Conservation (phyloP, 345 rosid genomes). For the Rhodomyrtus tomentosa region DNA sequence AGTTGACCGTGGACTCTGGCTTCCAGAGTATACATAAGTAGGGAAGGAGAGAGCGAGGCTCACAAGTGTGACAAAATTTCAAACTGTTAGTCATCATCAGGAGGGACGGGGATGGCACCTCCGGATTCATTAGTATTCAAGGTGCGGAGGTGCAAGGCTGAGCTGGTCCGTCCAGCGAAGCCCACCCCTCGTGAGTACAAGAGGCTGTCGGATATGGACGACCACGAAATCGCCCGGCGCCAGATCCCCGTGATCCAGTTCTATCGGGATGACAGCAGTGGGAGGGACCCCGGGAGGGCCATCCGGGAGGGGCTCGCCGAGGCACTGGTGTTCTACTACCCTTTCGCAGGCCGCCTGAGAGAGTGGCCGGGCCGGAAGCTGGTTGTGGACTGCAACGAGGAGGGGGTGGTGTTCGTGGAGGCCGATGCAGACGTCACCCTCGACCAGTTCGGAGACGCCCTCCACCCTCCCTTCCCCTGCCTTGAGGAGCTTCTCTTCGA, state of each 20-base stretch:
- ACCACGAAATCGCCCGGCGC: not conserved
- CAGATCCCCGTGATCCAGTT: not conserved
- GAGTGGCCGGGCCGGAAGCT: not conserved
- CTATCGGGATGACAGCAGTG: not conserved
- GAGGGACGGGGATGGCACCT: not conserved
- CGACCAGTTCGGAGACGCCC: too few relatives aligned
- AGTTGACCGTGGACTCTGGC: too few relatives aligned
- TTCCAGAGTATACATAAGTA: too few relatives aligned
- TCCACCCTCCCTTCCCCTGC: too few relatives aligned
- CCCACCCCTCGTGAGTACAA: not conserved
- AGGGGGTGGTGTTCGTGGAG: conserved; percentile 2
- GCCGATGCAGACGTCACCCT: too few relatives aligned
- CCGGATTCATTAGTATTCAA: not conserved
- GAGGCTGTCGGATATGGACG: conserved; percentile 1
- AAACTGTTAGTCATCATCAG: not conserved
- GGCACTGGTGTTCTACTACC: conserved; percentile 11
- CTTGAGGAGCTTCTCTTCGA: too few relatives aligned
- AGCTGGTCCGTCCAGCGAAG: not conserved
- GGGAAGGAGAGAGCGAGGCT: too few relatives aligned
- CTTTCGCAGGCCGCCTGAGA: conserved; percentile 1
- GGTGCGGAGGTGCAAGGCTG: not conserved
- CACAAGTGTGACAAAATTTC: too few relatives aligned
- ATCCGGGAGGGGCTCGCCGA: not conserved
- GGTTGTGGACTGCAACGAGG: conserved; percentile 4
- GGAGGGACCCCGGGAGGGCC: not conserved